phyloP scores from a whole-genome alignment of 495 filamentous ascomycete genomes.

The Hypoxylon fuscum region DNA sequence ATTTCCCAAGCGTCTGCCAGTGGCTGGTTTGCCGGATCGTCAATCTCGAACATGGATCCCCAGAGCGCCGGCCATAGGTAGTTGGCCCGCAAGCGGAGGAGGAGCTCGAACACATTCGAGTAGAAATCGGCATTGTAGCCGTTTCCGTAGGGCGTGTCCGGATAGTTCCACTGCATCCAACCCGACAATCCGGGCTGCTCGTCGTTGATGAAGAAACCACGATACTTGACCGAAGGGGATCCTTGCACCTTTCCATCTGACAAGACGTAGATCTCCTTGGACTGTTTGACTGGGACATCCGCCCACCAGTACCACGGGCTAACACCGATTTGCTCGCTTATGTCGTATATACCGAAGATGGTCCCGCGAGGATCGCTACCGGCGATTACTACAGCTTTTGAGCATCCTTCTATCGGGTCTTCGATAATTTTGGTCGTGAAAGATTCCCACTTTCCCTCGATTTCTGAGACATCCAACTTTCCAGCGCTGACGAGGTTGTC shows the following conservation, averaged over 20 bases:
- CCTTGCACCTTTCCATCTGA: conserved; percentile 64
- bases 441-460: conserved; percentile 74
- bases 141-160: conserved; percentile 60
- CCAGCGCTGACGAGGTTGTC: conserved; percentile 60
- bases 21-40: conserved; percentile 72
- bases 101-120: conserved; percentile 73
- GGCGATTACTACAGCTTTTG: conserved; percentile 71
- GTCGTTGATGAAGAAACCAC: conserved; percentile 83
- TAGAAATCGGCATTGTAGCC: conserved; percentile 73
- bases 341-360: conserved; percentile 77
- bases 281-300: conserved; percentile 67
- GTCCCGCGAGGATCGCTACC: conserved; percentile 74
- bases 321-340: conserved; percentile 80
- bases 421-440: conserved; percentile 69
- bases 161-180: conserved; percentile 65
- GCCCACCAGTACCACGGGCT: conserved; percentile 83
- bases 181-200: conserved; percentile 76
- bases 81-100: conserved; percentile 74
- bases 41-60: conserved; percentile 74
- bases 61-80: conserved; percentile 80
- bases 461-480: conserved; percentile 64
- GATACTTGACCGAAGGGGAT: conserved; percentile 74
- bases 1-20: conserved; percentile 77
- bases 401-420: conserved; percentile 64
- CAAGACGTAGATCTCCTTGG: conserved; percentile 64